phyloP scores from a whole-genome alignment of 2,329 filamentous ascomycete species.

The Cordyceps militaris region DNA sequence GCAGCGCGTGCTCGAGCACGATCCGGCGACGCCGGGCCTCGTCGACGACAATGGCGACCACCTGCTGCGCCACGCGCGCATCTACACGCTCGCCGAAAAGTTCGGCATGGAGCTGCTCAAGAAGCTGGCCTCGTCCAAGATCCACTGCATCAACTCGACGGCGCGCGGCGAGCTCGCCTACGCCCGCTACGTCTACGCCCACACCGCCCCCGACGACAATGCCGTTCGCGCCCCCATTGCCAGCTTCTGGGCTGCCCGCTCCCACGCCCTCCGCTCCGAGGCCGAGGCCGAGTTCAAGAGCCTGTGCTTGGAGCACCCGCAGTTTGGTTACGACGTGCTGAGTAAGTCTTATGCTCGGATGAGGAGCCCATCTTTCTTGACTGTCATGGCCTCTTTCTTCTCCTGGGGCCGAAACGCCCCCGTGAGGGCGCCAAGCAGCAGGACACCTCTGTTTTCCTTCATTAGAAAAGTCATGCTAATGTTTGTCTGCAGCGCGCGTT shows the following conservation, averaged over 20 bases:
- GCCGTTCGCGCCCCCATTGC: conserved; percentile 76
- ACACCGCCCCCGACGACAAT: conserved; percentile 61
- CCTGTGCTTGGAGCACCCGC: conserved; percentile 81
- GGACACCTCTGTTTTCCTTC: too few species aligned
- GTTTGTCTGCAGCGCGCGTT: conserved; percentile 44
- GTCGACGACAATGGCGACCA: conserved; percentile 75
- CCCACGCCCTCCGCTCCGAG: conserved; percentile 75
- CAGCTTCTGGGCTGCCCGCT: conserved; percentile 81
- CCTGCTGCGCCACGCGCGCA: conserved; percentile 78
- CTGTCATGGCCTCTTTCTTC: too few species aligned
- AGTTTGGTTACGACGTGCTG: conserved; percentile 89
- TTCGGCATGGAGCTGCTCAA: conserved; percentile 63
- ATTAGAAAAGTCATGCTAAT: too few species aligned
- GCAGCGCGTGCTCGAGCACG: conserved; percentile 61
- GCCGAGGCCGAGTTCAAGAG: conserved; percentile 78
- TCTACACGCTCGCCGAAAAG: conserved; percentile 83
- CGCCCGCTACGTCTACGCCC: conserved; percentile 81
- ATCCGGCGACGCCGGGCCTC: conserved; percentile 54
- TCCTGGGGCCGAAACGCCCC: too few species aligned
- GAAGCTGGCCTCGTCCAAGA: conserved; percentile 76
- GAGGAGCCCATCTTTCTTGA: too few species aligned
- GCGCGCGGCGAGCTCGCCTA: conserved; percentile 88
- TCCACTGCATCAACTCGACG: conserved; percentile 82
- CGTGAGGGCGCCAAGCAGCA: too few species aligned
- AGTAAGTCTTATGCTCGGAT: conserved; percentile 45